Base-by-base conservation (phyloP, 116 monocot genomes). In the Dioscorea cayenensis region DNA sequence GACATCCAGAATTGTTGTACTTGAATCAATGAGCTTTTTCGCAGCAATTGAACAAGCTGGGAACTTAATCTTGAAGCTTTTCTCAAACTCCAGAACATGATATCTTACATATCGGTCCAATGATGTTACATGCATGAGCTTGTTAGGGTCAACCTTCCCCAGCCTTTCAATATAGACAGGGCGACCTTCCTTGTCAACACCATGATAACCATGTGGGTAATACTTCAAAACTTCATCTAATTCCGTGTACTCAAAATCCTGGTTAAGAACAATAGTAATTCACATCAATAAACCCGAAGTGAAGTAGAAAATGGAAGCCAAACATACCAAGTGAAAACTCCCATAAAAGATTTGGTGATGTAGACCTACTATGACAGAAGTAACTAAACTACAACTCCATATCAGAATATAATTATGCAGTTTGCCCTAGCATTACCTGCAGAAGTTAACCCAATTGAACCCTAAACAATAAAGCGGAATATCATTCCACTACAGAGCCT, bases 151-250 rank as follows among this genome's bases (percentile, higher is more conserved):
- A 50, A 83, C 77, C 81, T 81, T 87, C 21, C 87, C 87, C 22
- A 87, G 70, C 71, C 82, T 76, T 74, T 87, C 87, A 68, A 83
- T 75, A 37, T 87, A 87, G 35, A 87, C 69, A 51, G 87, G 87
- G 51, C 80, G 76, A 3, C 86, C 86, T 25, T 86, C 86, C 69
- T 83, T 86, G 68, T 86, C 86, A n/a, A 83, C 79, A 48, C 86
- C 86, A 75, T 86, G 86, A 77, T 86, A 80, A 71, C 81, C 81
- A 68, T 86, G 86, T 60, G 87, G 87, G 63, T 87, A 87, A 66
- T 81, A 83, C 72, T 80, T 59, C 52, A 80, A 22, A 72, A 87
- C 83, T 48, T 80, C 75, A 66, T 83, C 49, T 32, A 80, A 36
- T 65, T 87, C 87, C 8, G 43, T 62, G 61, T 80, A 87, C 20